These are phyloP conservation scores for Suhomyces emberorum DNA, from an alignment of 805 yeast genomes.

Conservation along the genomic window DNA sequence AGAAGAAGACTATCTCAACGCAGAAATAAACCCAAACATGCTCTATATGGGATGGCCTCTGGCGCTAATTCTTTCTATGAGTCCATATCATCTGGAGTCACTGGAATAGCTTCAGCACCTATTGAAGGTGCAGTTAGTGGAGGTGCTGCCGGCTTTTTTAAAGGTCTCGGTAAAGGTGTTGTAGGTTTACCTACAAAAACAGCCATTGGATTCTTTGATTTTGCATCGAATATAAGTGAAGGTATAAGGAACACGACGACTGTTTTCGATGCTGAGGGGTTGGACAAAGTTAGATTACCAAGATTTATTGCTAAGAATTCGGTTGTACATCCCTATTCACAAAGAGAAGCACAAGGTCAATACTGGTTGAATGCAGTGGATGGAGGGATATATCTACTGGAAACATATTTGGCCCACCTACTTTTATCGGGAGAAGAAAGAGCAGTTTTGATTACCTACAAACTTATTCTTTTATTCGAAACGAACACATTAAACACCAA, in stretches of 20 bases:
- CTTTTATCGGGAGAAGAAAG: constrained; percentile 77
- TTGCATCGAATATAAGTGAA: constrained; percentile 89
- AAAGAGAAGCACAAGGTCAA: constrained; percentile 91
- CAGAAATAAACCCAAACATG: constrained; percentile 79
- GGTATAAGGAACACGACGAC: constrained; percentile 93
- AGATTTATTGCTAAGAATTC: constrained; percentile 69
- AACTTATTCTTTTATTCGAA: constrained; percentile 63
- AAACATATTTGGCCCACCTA: constrained; percentile 81
- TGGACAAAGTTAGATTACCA: constrained; percentile 80
- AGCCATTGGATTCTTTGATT: constrained; percentile 89
- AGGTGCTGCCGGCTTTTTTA: constrained; percentile 90
- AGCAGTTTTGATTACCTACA: constrained; percentile 72
- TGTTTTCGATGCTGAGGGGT: constrained; percentile 73
- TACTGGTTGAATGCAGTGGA: constrained; percentile 81
- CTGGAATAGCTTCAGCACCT: constrained; percentile 90
- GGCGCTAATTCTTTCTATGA: constrained; percentile 90
- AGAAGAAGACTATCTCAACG: constrained; percentile 70
- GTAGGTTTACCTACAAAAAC: constrained; percentile 96
- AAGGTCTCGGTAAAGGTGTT: constrained; percentile 92
- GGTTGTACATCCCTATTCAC: constrained; percentile 69
- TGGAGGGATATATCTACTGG: constrained; percentile 73
- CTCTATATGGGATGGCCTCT: constrained; percentile 74
- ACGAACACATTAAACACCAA: constrained; percentile 56
- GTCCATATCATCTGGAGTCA: constrained; percentile 80
- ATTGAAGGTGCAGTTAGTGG: constrained; percentile 83